Base-by-base conservation (phyloP, 2,329 filamentous ascomycete species). In the Aspergillus quadrilineatus region DNA sequence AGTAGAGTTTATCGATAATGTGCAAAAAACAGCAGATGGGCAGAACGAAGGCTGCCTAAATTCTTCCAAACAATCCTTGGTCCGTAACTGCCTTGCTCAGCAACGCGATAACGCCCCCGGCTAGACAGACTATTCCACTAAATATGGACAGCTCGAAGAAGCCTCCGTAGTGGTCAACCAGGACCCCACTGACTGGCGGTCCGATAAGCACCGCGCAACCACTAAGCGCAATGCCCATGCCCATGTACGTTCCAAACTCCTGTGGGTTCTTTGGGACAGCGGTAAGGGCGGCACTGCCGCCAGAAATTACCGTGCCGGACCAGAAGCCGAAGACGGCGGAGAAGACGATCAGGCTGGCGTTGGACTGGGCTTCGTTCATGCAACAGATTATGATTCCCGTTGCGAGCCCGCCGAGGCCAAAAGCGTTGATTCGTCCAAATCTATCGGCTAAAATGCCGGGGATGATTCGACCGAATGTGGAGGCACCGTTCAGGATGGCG, bases 131-230 rank as follows among this genome's bases (percentile, higher is more conserved):
- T 5, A 61, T 54, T 1, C 73, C 74, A 51, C 71, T 75, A 45
- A 77, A 74, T 1, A 74, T 66, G 1, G 72, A 70, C 1, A 70
- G 67, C 58, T 77, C 56, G 1, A 62, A 56, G 55, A 73, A 80
- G 0, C 73, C 71, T 1, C 67, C 73, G 53, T 79, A 80, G 8
- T 50, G 62, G 3, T 74, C 68, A 3, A 84, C 64, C 43, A 81
- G 66, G 0, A 71, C 75, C 3, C 79, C 79, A 50, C 75, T 77
- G 44, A 79, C 69, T 0, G 80, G 80, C 10, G 77, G 77, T 0
- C 79, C 81, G 4, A 82, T 72, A 34, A 85, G 62, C 4, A 72
- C 73, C 0, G 75, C 79, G 32, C 84, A 50, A 0, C 75, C 73
- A 4, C 37, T 44, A 1, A 59, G 10, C 2, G 50, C 58, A 17